Percentiles rank a stretch among this genome's conserved stretches.
Evolutionary conservation across 129 eudicot genomes (phyloP).

Genomic region (Helianthus tuberosus): DNA sequence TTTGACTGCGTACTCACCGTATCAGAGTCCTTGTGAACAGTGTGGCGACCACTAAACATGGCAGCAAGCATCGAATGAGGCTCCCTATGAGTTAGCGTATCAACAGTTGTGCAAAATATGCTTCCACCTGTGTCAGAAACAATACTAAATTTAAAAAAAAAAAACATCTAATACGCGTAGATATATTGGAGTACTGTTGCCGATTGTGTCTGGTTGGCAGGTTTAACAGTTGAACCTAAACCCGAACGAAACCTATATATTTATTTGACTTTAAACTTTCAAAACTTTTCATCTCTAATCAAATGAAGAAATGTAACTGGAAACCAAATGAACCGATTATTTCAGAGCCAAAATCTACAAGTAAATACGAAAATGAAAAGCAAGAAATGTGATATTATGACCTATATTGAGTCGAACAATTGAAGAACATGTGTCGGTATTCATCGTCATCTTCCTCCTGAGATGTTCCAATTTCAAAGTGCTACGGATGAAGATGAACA

Average conservation of each 20-base stretch:
- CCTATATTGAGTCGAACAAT: conserved; percentile 75
- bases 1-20: conserved; percentile 37
- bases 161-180: no score
- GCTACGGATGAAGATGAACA: neutral
- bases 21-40: conserved; percentile 63
- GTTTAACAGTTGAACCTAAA: no score
- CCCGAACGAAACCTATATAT: no score
- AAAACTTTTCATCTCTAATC: no score
- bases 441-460: conserved; percentile 23
- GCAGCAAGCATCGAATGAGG: conserved; percentile 99
- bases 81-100: conserved; percentile 83
- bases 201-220: no score
- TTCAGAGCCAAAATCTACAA: neutral
- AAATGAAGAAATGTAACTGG: no score
- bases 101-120: conserved; percentile 83
- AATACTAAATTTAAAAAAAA: conserved; percentile 3
- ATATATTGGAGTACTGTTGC: no score
- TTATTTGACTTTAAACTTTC: no score
- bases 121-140: conserved; percentile 58
- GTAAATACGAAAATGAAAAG: neutral
- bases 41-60: conserved; percentile 96
- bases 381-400: conserved; percentile 8
- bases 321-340: no score
- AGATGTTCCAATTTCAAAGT: neutral
- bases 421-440: conserved; percentile 48